Percentiles rank a stretch among this genome's conserved stretches.
phyloP scores from a whole-genome alignment of 441 rosid species.

The Manihot esculenta region DNA sequence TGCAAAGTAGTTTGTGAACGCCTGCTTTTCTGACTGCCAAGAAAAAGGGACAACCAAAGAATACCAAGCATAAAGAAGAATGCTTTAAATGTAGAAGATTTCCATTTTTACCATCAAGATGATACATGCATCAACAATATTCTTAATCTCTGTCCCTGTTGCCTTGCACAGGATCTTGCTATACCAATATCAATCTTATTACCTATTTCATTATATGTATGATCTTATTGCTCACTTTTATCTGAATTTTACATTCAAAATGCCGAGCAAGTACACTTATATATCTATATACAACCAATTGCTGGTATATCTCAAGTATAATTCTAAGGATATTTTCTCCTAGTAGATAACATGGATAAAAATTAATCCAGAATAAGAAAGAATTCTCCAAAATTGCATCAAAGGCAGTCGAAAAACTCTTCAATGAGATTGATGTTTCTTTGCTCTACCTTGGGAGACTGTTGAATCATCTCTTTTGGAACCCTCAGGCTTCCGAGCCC shows the following conservation, averaged over 20 bases:
- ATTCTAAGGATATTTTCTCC: slow-evolving; percentile 11
- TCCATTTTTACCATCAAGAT: neutral
- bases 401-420: neutral
- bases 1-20: neutral
- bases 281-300: slow-evolving; percentile 25
- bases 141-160: neutral
- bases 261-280: slow-evolving; percentile 12
- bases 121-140: neutral
- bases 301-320: slow-evolving; percentile 1
- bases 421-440: slow-evolving; percentile 94
- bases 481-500: slow-evolving; percentile 93
- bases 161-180: neutral
- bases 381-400: slow-evolving; percentile 9
- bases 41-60: neutral
- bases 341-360: neutral
- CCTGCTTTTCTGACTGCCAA: neutral
- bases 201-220: slow-evolving; percentile 17
- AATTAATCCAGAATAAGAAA: neutral
- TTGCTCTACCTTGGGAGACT: slow-evolving; percentile 79
- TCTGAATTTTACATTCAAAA: slow-evolving; percentile 7
- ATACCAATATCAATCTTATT: slow-evolving; percentile 15
- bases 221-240: slow-evolving; percentile 22
- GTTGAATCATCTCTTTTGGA: slow-evolving; percentile 71
- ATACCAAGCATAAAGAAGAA: neutral
- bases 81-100: neutral